Evolutionary conservation across 2,329 filamentous ascomycete genomes (phyloP).

Genomic region (Fusarium keratoplasticum): DNA sequence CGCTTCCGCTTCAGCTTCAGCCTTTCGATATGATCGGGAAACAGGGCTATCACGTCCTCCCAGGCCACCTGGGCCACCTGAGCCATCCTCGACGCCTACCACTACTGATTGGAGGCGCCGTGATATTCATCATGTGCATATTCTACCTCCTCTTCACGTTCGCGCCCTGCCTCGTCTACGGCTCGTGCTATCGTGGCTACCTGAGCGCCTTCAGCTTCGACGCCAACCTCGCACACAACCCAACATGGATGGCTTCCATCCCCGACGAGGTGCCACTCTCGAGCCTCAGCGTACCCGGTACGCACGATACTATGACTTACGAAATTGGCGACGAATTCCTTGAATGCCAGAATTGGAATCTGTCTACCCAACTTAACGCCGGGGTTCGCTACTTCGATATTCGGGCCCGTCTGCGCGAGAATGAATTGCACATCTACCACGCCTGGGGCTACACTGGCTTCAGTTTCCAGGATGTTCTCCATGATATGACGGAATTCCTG

Average conservation of each 20-base stretch:
- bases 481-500: conserved; percentile 59
- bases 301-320: conserved; percentile 66
- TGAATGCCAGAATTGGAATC: conserved; percentile 61
- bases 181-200: conserved; percentile 47
- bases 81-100: conserved; percentile 34
- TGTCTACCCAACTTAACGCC: conserved; percentile 57
- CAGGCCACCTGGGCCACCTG: conserved; percentile 20
- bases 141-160: conserved; percentile 44
- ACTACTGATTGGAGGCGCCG: conserved; percentile 26
- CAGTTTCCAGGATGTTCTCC: conserved; percentile 56
- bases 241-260: conserved; percentile 58
- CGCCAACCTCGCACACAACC: conserved; percentile 46
- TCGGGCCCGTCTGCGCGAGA: conserved; percentile 56
- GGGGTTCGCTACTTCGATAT: conserved; percentile 64
- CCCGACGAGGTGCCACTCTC: conserved; percentile 56
- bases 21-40: conserved; percentile 36
- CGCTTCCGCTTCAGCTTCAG: neutral
- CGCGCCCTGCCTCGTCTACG: conserved; percentile 44
- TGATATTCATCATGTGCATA: conserved; percentile 43
- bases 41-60: conserved; percentile 26
- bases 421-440: conserved; percentile 61
- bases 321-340: conserved; percentile 49
- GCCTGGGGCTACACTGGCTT: conserved; percentile 58
- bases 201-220: conserved; percentile 56
- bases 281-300: conserved; percentile 62